Conservation (phyloP, 2,329 filamentous ascomycete species). For the Colletotrichum sp. region DNA sequence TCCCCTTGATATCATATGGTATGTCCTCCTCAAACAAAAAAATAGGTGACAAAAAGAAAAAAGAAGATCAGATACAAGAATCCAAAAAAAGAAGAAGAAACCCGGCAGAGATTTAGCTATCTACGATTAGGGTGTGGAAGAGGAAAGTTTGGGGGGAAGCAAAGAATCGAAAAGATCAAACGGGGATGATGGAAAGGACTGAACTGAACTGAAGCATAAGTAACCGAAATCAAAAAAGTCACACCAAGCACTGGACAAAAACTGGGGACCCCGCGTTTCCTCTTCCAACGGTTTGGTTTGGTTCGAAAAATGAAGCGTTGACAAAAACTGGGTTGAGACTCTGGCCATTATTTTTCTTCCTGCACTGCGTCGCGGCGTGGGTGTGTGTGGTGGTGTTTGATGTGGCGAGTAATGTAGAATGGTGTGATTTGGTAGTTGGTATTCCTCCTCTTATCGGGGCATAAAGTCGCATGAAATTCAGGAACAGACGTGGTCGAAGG, state of each 20-base stretch:
- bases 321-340: background rate
- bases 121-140: slow-evolving; percentile 16
- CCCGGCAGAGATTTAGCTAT: slow-evolving; percentile 16
- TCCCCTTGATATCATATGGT: slow-evolving; percentile 22
- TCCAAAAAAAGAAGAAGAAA: background rate
- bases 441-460: slow-evolving; percentile 10
- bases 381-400: background rate
- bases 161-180: background rate
- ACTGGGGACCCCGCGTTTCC: background rate
- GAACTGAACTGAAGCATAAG: background rate
- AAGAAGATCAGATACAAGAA: background rate
- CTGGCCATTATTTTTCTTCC: background rate
- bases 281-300: background rate
- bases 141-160: background rate
- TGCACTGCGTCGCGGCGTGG: background rate
- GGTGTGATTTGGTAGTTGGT: background rate
- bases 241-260: background rate
- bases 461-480: background rate
- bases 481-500: background rate
- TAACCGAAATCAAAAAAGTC: background rate
- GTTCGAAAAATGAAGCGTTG: background rate
- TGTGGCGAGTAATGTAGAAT: background rate
- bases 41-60: background rate
- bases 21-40: slow-evolving; percentile 17
- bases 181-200: background rate